Evolutionary conservation across 805 yeast species (phyloP).

Genomic region (Cyberlindnera nakhonratchasimensis): DNA sequence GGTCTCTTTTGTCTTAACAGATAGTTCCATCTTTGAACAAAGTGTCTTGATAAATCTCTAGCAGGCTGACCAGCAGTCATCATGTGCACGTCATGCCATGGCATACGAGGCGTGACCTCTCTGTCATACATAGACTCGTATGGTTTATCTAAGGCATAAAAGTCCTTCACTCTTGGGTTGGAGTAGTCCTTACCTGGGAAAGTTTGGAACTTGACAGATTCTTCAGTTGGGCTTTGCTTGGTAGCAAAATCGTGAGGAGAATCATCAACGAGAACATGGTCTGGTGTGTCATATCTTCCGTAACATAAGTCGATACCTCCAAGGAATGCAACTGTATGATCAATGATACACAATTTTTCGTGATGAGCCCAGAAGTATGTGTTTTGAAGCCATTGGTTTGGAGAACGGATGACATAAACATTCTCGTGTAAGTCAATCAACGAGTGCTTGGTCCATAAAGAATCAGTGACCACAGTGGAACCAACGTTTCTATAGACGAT

Average conservation of each 20-base stretch:
- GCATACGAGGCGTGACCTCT: slow-evolving; percentile 83
- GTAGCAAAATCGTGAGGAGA: slow-evolving; percentile 36
- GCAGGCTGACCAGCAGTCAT: slow-evolving; percentile 92
- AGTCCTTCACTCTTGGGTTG: slow-evolving; percentile 90
- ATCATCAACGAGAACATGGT: slow-evolving; percentile 86
- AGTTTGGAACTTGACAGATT: slow-evolving; percentile 45
- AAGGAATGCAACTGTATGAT: slow-evolving; percentile 81
- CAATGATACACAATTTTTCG: slow-evolving; percentile 85
- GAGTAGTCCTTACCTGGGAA: slow-evolving; percentile 98
- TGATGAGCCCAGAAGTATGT: slow-evolving; percentile 99
- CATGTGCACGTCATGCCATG: slow-evolving; percentile 99
- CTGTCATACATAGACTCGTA: slow-evolving; percentile 92
- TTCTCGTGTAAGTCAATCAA: slow-evolving; percentile 80
- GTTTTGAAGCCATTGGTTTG: slow-evolving; percentile 89
- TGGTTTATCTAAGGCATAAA: slow-evolving; percentile 75
- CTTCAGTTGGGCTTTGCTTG: slow-evolving; percentile 34
- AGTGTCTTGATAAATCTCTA: slow-evolving; percentile 87
- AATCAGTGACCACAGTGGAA: slow-evolving; percentile 87
- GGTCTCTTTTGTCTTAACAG: slow-evolving; percentile 90
- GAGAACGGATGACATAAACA: slow-evolving; percentile 88
- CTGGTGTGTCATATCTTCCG: slow-evolving; percentile 96
- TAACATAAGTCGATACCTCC: slow-evolving; percentile 97
- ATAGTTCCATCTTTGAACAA: slow-evolving; percentile 97
- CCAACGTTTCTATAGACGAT: slow-evolving; percentile 94
- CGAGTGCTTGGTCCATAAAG: slow-evolving; percentile 92